Evolutionary conservation across 2,329 filamentous ascomycete species (phyloP).

Genomic region (Truncatella angustata): DNA sequence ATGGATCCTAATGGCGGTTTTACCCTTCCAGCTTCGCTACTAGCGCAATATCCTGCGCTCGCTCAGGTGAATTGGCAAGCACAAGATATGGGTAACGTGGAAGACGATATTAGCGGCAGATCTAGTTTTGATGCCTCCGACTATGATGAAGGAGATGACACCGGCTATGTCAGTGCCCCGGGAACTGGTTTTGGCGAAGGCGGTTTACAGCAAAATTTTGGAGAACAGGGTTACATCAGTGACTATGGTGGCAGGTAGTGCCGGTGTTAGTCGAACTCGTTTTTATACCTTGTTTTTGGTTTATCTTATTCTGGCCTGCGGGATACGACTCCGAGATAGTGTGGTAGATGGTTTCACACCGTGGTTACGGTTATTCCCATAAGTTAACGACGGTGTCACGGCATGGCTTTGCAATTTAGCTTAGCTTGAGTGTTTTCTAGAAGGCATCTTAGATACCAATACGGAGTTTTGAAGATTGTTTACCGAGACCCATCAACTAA

Average conservation of each 20-base stretch:
- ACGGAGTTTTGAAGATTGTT: constrained; percentile 17
- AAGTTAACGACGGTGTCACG: constrained; percentile 1
- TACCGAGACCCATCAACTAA: too few relatives aligned
- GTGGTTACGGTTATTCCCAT: neutral
- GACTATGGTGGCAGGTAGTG: constrained; percentile 48
- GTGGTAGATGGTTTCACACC: neutral
- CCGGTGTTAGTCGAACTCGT: neutral
- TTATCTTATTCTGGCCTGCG: neutral
- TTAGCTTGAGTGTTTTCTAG: constrained; percentile 7
- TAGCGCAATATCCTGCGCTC: constrained; percentile 92
- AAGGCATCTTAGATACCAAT: constrained; percentile 28
- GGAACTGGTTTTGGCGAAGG: constrained; percentile 60
- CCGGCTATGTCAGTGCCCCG: constrained; percentile 63
- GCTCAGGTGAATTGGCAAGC: constrained; percentile 81
- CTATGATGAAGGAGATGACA: constrained; percentile 71
- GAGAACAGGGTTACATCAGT: constrained; percentile 52
- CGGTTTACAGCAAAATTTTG: constrained; percentile 53
- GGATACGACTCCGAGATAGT: too few relatives aligned
- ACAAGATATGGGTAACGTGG: constrained; percentile 65
- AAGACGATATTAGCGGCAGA: constrained; percentile 73
- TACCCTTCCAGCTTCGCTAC: constrained; percentile 77
- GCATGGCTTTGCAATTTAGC: neutral
- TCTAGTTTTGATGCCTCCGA: constrained; percentile 83
- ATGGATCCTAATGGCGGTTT: constrained; percentile 63
- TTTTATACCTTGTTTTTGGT: neutral